Percentiles rank a stretch among this genome's conserved stretches.
Conservation (phyloP, 352 stramenopile species). For the Globisporangium solare region DNA sequence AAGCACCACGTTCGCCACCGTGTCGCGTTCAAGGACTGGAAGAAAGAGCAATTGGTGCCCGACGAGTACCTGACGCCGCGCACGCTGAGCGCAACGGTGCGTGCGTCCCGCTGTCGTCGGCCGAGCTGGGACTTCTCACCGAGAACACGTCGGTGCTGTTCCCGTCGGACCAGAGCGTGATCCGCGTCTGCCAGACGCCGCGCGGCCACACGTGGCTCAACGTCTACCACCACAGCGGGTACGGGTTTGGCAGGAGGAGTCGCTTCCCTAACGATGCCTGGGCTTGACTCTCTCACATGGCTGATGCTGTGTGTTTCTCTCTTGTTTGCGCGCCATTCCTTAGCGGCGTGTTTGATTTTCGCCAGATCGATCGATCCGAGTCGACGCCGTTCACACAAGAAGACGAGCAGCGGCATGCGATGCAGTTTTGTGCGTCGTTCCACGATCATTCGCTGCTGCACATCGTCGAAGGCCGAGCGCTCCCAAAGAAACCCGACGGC, state of each 20-base stretch:
- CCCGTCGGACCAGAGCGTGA: slow-evolving; percentile 63
- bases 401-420: background rate
- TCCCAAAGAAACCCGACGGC: slow-evolving; percentile 44
- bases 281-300: background rate
- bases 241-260: background rate
- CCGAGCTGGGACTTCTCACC: slow-evolving; percentile 34
- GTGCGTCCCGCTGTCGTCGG: slow-evolving; percentile 48
- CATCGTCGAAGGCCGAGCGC: slow-evolving; percentile 26
- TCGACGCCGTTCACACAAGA: background rate
- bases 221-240: slow-evolving; percentile 52
- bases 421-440: slow-evolving; percentile 58
- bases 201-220: slow-evolving; percentile 47
- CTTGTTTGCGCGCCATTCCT: background rate
- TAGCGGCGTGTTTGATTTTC: slow-evolving; percentile 62
- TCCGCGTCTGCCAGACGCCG: slow-evolving; percentile 43
- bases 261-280: background rate
- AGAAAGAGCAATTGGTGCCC: slow-evolving; percentile 27
- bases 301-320: background rate
- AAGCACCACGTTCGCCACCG: slow-evolving; percentile 60
- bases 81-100: slow-evolving; percentile 33
- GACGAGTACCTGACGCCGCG: slow-evolving; percentile 65
- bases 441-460: slow-evolving; percentile 43
- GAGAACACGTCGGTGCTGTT: slow-evolving; percentile 52
- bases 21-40: slow-evolving; percentile 65
- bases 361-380: slow-evolving; percentile 13